Conservation (phyloP, 345 rosid genomes). For the Hypericum androsaemum region DNA sequence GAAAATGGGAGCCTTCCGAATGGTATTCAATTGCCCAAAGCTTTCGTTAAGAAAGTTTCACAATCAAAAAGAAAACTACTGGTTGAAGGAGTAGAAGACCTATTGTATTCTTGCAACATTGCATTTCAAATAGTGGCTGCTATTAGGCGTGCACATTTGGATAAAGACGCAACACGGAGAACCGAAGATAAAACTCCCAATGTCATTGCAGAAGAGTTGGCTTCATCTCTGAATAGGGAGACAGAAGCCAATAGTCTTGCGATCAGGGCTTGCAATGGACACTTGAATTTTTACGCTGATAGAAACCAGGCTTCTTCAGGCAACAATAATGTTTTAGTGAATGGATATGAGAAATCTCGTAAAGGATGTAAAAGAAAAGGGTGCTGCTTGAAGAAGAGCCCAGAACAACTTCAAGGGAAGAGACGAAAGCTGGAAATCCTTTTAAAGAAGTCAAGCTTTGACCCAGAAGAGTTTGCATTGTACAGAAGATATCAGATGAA, state of each 20-base stretch:
- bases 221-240: conserved; percentile 28
- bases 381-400: conserved; percentile 25
- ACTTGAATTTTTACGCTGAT: conserved; percentile 55
- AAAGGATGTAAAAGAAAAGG: conserved; percentile 29
- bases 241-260: conserved; percentile 31
- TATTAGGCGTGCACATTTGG: conserved; percentile 25
- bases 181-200: conserved; percentile 34
- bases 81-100: conserved; percentile 59
- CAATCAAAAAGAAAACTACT: conserved; percentile 49
- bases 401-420: conserved; percentile 24
- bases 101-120: conserved; percentile 61
- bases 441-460: conserved; percentile 80
- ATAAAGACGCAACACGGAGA: conserved; percentile 17
- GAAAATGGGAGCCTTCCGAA: conserved; percentile 44
- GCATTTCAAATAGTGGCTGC: conserved; percentile 76
- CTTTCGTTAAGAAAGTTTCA: conserved; percentile 57
- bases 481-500: conserved; percentile 73
- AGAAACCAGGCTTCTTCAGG: conserved; percentile 22
- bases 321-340: conserved; percentile 22
- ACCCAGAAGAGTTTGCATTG: conserved; percentile 72
- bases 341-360: conserved; percentile 33
- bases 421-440: conserved; percentile 62
- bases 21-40: conserved; percentile 44
- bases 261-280: conserved; percentile 69
- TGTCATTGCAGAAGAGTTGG: conserved; percentile 55